Base-by-base conservation (phyloP, 2,329 filamentous ascomycete species). In the Trichoderma harzianum region DNA sequence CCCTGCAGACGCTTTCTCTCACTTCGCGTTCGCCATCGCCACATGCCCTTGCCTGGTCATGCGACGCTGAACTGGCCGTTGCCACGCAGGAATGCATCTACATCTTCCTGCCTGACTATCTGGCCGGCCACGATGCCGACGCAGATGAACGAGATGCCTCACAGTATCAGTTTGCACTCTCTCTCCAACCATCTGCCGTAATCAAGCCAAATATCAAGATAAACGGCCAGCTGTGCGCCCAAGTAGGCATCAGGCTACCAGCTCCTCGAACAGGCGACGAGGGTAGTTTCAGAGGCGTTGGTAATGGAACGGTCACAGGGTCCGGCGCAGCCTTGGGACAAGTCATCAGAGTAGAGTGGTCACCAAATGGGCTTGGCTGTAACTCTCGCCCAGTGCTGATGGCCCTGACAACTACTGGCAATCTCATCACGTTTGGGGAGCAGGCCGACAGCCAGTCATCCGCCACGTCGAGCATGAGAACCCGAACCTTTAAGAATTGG, bases 1-100 rank as follows among this genome's bases (percentile, higher is more conserved):
- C 85, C 1, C 81, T 89, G 10, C 84, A 85, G 74, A 80, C 84
- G 3, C 79, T 87, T 26, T 77, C 79, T 61, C 78, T 87, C 24
- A 79, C 79, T 47, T 82, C 83, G 12, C 79, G 84, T 5, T 84
- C 85, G 21, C 78, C 85, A 72, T 83, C 83, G 32, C 81, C 81
- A 5, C 83, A 83, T 71, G 79, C 82, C 1, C 74, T 84, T 10
- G 76, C 85, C 43, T 89, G 87, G 85, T 90, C 88, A 26, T 85
- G 85, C 73, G 88, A 90, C 68, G 86, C 84, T 28, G 88, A 89
- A 75, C 81, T 90, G 6, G 88, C 87, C 39, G 82, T 89, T 36
- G 85, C 84, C 3, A 85, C 86, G n/a, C 86, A 88, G 73, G 88
- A 90, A 76, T 86, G 84, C 55, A 80, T 89, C 34, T 82, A 85